Evolutionary conservation across 2,329 filamentous ascomycete genomes (phyloP).

Genomic region (Trichophaea hybrida): DNA sequence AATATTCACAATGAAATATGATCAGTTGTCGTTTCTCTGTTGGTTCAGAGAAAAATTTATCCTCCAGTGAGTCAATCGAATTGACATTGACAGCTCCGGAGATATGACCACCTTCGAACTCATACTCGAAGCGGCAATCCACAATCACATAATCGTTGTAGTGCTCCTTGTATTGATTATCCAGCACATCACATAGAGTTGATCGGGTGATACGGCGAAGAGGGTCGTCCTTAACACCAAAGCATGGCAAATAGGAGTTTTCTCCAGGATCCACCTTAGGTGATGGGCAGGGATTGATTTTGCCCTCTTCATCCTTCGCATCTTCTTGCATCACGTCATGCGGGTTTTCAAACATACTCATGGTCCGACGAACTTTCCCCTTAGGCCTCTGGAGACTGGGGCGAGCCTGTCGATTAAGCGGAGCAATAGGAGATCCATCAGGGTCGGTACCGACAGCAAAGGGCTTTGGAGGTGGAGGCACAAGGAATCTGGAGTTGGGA

Average conservation of each 20-base stretch:
- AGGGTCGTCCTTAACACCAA: conserved; percentile 66
- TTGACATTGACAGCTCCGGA: conserved; percentile 90
- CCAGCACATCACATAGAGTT: conserved; percentile 73
- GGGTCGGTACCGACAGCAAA: conserved; percentile 30
- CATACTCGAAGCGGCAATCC: conserved; percentile 97
- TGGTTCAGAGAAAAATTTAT: conserved; percentile 56
- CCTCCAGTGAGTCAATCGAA: conserved; percentile 76
- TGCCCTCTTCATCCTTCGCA: conserved; percentile 37
- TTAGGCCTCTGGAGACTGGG: conserved; percentile 61
- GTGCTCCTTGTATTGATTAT: conserved; percentile 61
- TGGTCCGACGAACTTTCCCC: conserved; percentile 77
- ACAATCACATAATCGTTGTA: conserved; percentile 78
- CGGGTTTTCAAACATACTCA: conserved; percentile 96
- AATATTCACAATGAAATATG: conserved; percentile 97
- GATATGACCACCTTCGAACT: conserved; percentile 94
- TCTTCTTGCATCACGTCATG: conserved; percentile 76
- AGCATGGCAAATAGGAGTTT: conserved; percentile 61
- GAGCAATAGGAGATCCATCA: conserved; percentile 60
- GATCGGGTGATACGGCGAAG: conserved; percentile 73
- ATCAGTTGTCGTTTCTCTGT: conserved; percentile 61
- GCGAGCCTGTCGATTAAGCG: conserved; percentile 56
- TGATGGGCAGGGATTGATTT: background rate
- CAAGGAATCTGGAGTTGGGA: conserved; percentile 30
- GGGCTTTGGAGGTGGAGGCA: conserved; percentile 41
- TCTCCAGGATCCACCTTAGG: conserved; percentile 38